Conservation (phyloP, 1,284 basidiomycete genomes). For the Testicularia cyperi region DNA sequence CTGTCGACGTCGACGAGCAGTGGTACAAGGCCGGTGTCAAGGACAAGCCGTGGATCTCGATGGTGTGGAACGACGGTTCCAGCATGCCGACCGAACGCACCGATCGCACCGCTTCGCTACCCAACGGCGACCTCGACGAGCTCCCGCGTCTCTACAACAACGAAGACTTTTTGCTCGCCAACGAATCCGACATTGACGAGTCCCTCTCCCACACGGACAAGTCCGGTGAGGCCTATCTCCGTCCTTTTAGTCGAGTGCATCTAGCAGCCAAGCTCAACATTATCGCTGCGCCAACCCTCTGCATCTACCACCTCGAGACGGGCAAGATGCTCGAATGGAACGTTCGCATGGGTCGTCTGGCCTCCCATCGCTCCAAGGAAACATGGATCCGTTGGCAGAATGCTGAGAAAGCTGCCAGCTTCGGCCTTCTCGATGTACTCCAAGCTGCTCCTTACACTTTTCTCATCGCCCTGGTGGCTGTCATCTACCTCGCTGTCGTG, state of each 20-base stretch:
- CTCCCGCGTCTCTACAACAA: slow-evolving; percentile 42
- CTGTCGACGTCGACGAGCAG: slow-evolving; percentile 56
- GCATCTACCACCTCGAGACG: slow-evolving; percentile 56
- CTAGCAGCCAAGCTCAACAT: slow-evolving; percentile 60
- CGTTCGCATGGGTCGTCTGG: slow-evolving; percentile 40
- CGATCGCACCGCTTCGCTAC: slow-evolving; percentile 12
- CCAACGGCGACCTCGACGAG: slow-evolving; percentile 20
- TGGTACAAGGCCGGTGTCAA: slow-evolving; percentile 56
- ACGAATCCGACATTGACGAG: slow-evolving; percentile 60
- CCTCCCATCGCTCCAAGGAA: slow-evolving; percentile 8
- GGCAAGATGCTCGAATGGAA: slow-evolving; percentile 56
- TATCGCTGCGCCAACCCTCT: slow-evolving; percentile 58
- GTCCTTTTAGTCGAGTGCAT: slow-evolving; percentile 61
- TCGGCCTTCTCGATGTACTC: slow-evolving; percentile 40
- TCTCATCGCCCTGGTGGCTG: slow-evolving; percentile 10
- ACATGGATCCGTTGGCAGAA: slow-evolving; percentile 55
- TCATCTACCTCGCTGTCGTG: slow-evolving; percentile 36
- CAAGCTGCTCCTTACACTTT: slow-evolving; percentile 31
- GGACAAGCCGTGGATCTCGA: slow-evolving; percentile 57
- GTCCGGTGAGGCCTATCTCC: slow-evolving; percentile 55
- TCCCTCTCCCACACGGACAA: slow-evolving; percentile 49
- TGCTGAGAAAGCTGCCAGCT: slow-evolving; percentile 46
- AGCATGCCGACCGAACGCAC: slow-evolving; percentile 37
- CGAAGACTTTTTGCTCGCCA: slow-evolving; percentile 60
- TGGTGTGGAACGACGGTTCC: slow-evolving; percentile 61